Evolutionary conservation across 768 basidiomycete genomes (phyloP), one percentile per base, ranked within the genome.

Genomic region (Hemileccinum rubropunctum): DNA sequence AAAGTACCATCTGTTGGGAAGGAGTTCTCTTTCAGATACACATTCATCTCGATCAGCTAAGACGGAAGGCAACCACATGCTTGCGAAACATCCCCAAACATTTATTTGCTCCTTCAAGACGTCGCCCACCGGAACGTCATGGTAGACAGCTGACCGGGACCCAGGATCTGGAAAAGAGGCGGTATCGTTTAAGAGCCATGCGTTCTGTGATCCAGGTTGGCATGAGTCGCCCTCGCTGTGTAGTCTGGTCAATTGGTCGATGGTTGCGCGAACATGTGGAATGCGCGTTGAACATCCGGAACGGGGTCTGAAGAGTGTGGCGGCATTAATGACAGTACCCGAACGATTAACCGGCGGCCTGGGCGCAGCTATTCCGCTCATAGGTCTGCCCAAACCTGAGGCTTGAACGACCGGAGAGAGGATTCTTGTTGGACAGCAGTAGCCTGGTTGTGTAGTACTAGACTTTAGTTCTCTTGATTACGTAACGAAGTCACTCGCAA

Each of bases 261-360:
- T 63, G 49, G 45, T 65, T 58, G 63, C 54, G 53, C 47, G 60
- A 57, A 66, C 64, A 67, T 70, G 66, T 65, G 66, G 66, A 58
- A 42, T 59, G 57, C 58, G 65, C 67, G 48, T 67, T 66, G 65
- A 55, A 58, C 57, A 47, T 52, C 57, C 47, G 50, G 52, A 65
- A 52, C 53, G 58, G 60, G 65, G 63, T 60, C 53, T 57, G 52
- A 58, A 47, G 57, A 51, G 47, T 54, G 50, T 67, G 60, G 55
- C 38, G 50, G 48, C 37, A 53, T 47, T 55, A 50, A 52, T 55
- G 50, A 30, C 39, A 49, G 48, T 51, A 46, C 21, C 36, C 46
- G 51, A 50, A 49, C 17, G 42, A 42, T 42, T 46, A 42, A 21
- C 50, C 35, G 55, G 44, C 53, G 44, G 23, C 23, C 23, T 6